Evolutionary conservation across 2,329 filamentous ascomycete species (phyloP), one percentile per base, ranked within the genome.

Genomic region (Diaporthe ilicicola): DNA sequence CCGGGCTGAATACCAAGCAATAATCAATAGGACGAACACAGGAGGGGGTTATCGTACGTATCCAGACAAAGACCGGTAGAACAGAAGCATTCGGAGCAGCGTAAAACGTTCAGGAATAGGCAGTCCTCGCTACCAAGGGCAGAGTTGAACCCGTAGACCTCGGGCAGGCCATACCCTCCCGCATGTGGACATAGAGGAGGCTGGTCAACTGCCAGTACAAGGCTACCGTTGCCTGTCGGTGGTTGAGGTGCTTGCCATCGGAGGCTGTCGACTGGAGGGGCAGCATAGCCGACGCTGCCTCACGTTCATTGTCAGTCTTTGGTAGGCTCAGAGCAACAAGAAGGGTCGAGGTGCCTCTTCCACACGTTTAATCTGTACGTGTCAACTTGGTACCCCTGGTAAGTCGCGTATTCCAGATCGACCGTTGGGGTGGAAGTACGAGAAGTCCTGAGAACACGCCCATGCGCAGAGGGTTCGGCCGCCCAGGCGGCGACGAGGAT

Each of bases 81-180:
- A 78, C 77, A 22, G 86, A 75, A 0, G 83, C 84, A 69, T 81
- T 81, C 4, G 77, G 79, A 5, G 85, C 84, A 1, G 85, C 84
- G 56, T 83, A 83, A 12, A 12, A 87, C 74, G 73, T 87, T 84
- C 13, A 87, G 80, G 73, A 85, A 86, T 2, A 87, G 79, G 70
- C 86, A 87, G 73, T 87, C 84, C 73, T 87, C 84, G 54, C 77
- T 61, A 13, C 76, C 77, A 24, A 68, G 74, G 7, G 71, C 75
- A 44, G 75, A 75, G 54, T 75, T 76, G 66, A 79, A 79, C 4
- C 77, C 76, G 51, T 77, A 79, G 22, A 72, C 68, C 19, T 72
- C 55, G 13, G 77, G 77, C 3, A 76, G 56, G 5, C 76, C 77
- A 67, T 75, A 78, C 7, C 75, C 77, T 32, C 76, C 77, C 15